phyloP scores from a whole-genome alignment of 1,284 basidiomycete species.

The Moesziomyces parantarcticus region DNA sequence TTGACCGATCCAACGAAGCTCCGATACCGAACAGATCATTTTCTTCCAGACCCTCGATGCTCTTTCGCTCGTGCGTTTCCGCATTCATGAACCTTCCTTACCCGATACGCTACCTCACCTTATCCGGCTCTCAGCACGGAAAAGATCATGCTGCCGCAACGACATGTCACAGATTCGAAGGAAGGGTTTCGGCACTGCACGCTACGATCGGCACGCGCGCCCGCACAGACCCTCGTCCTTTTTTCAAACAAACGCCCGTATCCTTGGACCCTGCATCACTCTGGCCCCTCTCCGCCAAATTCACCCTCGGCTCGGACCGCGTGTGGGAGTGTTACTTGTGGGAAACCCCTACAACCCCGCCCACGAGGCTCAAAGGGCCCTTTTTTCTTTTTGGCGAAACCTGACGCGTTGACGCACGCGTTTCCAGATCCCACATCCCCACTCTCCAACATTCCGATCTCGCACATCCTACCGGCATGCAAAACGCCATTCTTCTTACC shows the following conservation, averaged over 20 bases:
- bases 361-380: too few relatives aligned
- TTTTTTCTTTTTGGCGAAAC: too few relatives aligned
- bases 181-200: neutral
- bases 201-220: neutral
- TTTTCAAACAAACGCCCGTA: neutral
- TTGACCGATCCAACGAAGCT: neutral
- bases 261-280: neutral
- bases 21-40: neutral
- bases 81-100: neutral
- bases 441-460: too few relatives aligned
- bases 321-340: neutral
- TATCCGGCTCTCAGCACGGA: too few relatives aligned
- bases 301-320: neutral
- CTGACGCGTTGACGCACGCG: too few relatives aligned
- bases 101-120: too few relatives aligned
- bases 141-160: too few relatives aligned
- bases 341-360: neutral
- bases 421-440: too few relatives aligned
- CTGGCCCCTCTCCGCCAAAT: neutral
- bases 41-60: neutral
- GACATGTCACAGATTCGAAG: too few relatives aligned
- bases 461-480: too few relatives aligned
- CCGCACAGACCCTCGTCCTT: neutral
- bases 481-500: too few relatives aligned
- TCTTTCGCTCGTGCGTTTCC: neutral